phyloP scores from a whole-genome alignment of 2,329 filamentous ascomycete genomes.

The Triangularia setosa region DNA sequence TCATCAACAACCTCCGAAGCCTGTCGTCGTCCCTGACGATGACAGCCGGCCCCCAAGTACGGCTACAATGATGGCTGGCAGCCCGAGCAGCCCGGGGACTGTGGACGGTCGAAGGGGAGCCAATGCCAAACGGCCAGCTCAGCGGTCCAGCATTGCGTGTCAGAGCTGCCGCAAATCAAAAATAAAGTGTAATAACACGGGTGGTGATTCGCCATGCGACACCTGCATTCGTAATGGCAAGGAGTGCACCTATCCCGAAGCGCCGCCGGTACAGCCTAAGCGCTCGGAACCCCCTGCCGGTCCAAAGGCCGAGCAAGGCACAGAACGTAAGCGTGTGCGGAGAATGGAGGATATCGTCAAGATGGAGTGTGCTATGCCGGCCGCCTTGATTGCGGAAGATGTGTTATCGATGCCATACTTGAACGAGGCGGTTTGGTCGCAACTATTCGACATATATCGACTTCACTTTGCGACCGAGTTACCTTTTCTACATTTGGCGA shows the following conservation, averaged over 20 bases:
- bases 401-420: conserved; percentile 59
- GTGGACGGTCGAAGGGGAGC: not conserved
- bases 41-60: conserved; percentile 20
- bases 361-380: conserved; percentile 35
- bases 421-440: conserved; percentile 62
- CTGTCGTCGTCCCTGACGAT: conserved; percentile 21
- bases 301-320: conserved; percentile 40
- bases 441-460: conserved; percentile 67
- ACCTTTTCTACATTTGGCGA: conserved; percentile 65
- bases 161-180: conserved; percentile 73
- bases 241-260: conserved; percentile 67
- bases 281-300: conserved; percentile 37
- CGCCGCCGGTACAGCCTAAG: conserved; percentile 40
- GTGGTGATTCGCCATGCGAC: conserved; percentile 67
- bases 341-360: conserved; percentile 42
- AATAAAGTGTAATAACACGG: conserved; percentile 81
- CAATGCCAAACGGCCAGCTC: conserved; percentile 41
- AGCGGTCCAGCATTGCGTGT: conserved; percentile 79
- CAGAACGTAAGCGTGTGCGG: conserved; percentile 48
- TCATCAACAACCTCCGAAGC: conserved; percentile 9
- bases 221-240: conserved; percentile 68
- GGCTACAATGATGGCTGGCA: conserved; percentile 34
- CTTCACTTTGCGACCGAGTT: conserved; percentile 69
- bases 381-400: conserved; percentile 47
- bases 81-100: conserved; percentile 24